Evolutionary conservation across 352 stramenopile genomes (phyloP).

Genomic region (Pythium scleroteichum): DNA sequence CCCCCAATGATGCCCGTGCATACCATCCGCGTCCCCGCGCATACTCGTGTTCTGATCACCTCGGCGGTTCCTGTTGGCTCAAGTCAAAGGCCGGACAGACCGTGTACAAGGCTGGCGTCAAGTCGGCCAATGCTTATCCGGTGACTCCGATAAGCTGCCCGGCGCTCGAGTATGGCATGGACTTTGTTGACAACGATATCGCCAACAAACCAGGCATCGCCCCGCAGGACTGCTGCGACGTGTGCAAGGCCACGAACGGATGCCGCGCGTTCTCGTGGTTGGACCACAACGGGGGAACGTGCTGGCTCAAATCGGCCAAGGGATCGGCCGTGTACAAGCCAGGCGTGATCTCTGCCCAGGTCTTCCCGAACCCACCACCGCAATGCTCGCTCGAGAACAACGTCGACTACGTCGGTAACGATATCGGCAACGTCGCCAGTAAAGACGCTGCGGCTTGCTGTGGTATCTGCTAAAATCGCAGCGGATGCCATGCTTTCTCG

Average conservation of each 20-base stretch:
- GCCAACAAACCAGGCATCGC: not conserved
- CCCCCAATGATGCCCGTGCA: too few relatives aligned
- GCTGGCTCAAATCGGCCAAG: slow-evolving; percentile 32
- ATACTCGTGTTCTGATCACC: slow-evolving; percentile 58
- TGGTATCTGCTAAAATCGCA: not conserved
- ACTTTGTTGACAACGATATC: slow-evolving; percentile 16
- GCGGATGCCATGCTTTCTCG: slow-evolving; percentile 12
- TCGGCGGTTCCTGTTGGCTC: slow-evolving; percentile 46
- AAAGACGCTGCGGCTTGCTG: not conserved
- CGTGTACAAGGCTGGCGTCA: slow-evolving; percentile 10
- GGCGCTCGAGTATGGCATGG: not conserved
- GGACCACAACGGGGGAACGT: slow-evolving; percentile 30
- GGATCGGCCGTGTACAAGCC: not conserved
- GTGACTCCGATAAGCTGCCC: not conserved
- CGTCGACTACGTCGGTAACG: slow-evolving; percentile 20
- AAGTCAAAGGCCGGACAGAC: slow-evolving; percentile 19
- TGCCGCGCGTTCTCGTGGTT: slow-evolving; percentile 59
- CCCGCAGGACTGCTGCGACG: slow-evolving; percentile 26
- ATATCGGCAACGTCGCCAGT: not conserved
- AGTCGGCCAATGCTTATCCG: slow-evolving; percentile 18
- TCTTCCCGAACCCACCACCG: not conserved
- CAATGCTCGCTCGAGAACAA: not conserved
- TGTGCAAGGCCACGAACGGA: slow-evolving; percentile 32
- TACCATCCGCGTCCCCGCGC: too few relatives aligned
- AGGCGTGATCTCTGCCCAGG: not conserved